Base-by-base conservation (phyloP, 2,329 filamentous ascomycete species). In the Dactylellina leptospora region DNA sequence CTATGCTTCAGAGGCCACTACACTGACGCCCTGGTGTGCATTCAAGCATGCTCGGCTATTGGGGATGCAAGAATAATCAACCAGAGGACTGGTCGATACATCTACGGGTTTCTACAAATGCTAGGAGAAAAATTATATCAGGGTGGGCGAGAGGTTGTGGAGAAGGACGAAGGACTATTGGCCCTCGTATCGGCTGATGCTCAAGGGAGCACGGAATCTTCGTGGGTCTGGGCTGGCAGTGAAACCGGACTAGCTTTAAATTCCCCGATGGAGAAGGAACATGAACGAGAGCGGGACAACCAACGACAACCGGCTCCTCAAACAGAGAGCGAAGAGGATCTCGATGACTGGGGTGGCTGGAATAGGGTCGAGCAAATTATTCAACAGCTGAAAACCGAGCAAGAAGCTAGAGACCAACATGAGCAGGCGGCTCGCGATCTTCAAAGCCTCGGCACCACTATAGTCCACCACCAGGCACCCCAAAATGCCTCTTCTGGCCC, bases 181-280 rank as follows among this genome's bases (percentile, higher is more conserved):
- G 91, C 88, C 0, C 96, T 96, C 76, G 87, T 90, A 0, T 93
- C 90, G 27, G 90, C 89, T 0, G 95, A 97, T 80, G 83, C 96
- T 77, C 93, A 97, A 80, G 90, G 89, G 0, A 87, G 85, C n/a
- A 83, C 85, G 0, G 89, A 92, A 56, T 86, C 86, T 33, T 88
- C 88, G 10, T 97, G 93, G 93, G 69, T 77, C 50, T 77, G 76
- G 76, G 74, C 74, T 36, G 76, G 75, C 27, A 77, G 76, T 25
- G 76, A 77, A 55, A 77, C 76, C 27, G 76, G 76, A 2, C 60
- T 66, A 42, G 76, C 74, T 16, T 59, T 76, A 27, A 77, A 76
- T 45, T 66, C 68, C 51, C 59, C 68, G 42, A 72, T 64, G 59
- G 68, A 72, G 59, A 63, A 72, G 40, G 68, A 72, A 53, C n/a